phyloP scores from a whole-genome alignment of 306 rosid species.

The Senna tora region DNA sequence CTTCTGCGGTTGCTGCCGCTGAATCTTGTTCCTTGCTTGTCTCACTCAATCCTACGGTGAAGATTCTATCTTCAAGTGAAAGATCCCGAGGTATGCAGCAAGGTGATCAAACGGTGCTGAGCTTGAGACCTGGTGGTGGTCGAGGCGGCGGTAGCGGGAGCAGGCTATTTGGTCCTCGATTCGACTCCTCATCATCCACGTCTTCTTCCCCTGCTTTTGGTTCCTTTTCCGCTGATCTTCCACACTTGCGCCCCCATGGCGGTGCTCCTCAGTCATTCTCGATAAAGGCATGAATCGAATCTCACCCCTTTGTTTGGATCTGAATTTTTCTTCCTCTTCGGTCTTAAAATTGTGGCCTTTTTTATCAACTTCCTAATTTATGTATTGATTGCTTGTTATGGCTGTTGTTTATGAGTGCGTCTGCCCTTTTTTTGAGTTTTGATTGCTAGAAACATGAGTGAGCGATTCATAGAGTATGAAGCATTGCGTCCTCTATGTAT shows the following conservation, averaged over 20 bases:
- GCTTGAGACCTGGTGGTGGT: conserved; percentile 99
- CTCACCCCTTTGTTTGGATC: neutral
- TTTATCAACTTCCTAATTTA: neutral
- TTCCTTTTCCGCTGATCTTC: conserved; percentile 65
- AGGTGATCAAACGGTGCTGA: conserved; percentile 64
- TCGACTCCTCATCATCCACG: conserved; percentile 49
- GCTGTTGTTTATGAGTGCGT: neutral
- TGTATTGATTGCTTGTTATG: conserved; percentile 4
- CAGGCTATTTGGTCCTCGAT: conserved; percentile 68
- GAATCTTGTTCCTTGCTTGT: conserved; percentile 33
- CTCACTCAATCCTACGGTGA: conserved; percentile 32
- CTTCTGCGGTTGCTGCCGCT: conserved; percentile 50
- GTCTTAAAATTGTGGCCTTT: conserved; percentile 27
- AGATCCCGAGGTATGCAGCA: conserved; percentile 84
- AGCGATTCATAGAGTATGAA: neutral
- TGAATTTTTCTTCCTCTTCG: neutral
- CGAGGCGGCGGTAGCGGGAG: conserved; percentile 76
- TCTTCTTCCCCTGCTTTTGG: conserved; percentile 52
- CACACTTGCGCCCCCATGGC: conserved; percentile 60
- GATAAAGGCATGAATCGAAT: conserved; percentile 49
- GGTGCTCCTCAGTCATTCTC: conserved; percentile 48
- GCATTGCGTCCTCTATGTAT: neutral
- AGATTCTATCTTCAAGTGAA: conserved; percentile 37
- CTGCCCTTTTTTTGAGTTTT: neutral
- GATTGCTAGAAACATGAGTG: neutral